Evolutionary conservation across 208 protist species (phyloP).

Genomic region (Leishmania amazonensis): DNA sequence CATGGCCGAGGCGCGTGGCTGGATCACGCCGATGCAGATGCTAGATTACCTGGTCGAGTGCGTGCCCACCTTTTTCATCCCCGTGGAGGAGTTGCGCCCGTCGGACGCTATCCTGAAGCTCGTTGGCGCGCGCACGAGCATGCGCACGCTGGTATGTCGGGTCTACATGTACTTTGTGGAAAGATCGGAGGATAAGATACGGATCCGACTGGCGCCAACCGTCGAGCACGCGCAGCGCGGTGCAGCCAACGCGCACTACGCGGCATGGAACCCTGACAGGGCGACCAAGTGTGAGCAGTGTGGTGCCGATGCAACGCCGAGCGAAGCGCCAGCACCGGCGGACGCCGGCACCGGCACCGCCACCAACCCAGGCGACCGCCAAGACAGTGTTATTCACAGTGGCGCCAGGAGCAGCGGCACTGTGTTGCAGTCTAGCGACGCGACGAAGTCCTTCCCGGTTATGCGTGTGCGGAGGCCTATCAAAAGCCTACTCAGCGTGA

Average conservation of each 20-base stretch:
- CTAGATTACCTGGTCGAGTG: slow-evolving; percentile 85
- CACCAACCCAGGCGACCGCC: background rate
- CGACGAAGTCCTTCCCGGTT: slow-evolving; percentile 29
- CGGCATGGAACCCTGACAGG: slow-evolving; percentile 10
- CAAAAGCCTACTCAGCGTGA: slow-evolving; percentile 8
- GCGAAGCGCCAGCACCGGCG: background rate
- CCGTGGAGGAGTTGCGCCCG: slow-evolving; percentile 44
- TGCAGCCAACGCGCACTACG: slow-evolving; percentile 58
- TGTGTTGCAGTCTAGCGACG: slow-evolving; percentile 19
- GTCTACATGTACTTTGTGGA: slow-evolving; percentile 83
- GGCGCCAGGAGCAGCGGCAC: background rate
- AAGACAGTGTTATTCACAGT: background rate
- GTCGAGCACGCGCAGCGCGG: slow-evolving; percentile 52
- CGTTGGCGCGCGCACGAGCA: slow-evolving; percentile 49
- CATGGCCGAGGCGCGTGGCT: slow-evolving; percentile 58
- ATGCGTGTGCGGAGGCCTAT: slow-evolving; percentile 28
- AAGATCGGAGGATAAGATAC: slow-evolving; percentile 30
- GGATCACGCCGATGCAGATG: slow-evolving; percentile 64
- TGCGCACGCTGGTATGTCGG: slow-evolving; percentile 50
- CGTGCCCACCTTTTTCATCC: slow-evolving; percentile 78
- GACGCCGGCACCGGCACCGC: background rate
- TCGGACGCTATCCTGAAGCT: slow-evolving; percentile 58
- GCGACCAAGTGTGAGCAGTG: background rate
- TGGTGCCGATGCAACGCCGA: background rate
- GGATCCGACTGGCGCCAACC: slow-evolving; percentile 46